Base-by-base conservation (phyloP, 2,329 filamentous ascomycete genomes). In the Penicillium oxalicum region DNA sequence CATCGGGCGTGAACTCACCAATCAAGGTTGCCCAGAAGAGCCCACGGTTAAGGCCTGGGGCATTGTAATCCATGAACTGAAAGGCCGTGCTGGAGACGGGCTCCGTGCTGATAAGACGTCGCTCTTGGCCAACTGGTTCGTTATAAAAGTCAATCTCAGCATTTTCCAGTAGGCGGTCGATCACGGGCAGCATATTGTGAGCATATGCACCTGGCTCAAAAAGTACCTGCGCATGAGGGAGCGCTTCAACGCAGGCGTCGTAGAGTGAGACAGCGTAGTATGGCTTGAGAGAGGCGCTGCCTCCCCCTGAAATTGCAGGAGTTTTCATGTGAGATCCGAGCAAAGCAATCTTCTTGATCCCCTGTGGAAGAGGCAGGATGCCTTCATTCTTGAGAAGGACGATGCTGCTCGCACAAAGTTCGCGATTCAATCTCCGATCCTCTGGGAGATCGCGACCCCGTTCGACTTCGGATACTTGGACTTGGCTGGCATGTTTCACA, bases 341-440 rank as follows among this genome's bases (percentile, higher is more conserved):
- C n/a, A 45, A 13, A n/a, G 42, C 26, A 34, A 45, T 38, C 25
- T 36, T 45, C 27, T 28, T 38, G n/a, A 45, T 45, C n/a, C 37
- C 48, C 13, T 45, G 57, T 18, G 58, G 47, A 12, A 62, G 37
- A 2, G 60, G 60, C n/a, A 62, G 35, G 24, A 60, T 50, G 4
- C 28, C 42, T 11, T 86, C 77, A 59, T 90, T 90, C 68, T 88
- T 88, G 26, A 89, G 69, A 8, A 89, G 71, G 1, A 88, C 84
- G 13, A 87, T 81, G 81, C 84, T 28, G 84, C 74, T 53, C 75
- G 55, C 53, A 25, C 52, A 54, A 4, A 55, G 35, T 5, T 49
- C 73, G n/a, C 85, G 75, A 6, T 87, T 75, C 39, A 88, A 70
- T 11, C 73, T 75, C 1, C 80, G 76, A 34, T 80, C 80, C 60